phyloP scores from a whole-genome alignment of 2,329 filamentous ascomycete species.

The Calonectria honghensis region DNA sequence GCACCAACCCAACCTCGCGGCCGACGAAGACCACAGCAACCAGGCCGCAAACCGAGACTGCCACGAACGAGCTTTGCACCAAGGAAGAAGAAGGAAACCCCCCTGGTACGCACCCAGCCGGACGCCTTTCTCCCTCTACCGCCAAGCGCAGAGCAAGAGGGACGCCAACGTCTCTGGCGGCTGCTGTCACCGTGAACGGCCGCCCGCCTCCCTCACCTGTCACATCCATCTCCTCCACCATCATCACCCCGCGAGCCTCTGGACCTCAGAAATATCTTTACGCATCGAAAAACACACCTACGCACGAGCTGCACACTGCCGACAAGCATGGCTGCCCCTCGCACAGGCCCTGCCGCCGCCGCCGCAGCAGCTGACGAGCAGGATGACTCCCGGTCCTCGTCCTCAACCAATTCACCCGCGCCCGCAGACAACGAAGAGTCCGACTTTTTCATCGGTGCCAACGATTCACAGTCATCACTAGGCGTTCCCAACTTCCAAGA shows the following conservation, averaged over 20 bases:
- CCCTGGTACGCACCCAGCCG: background rate
- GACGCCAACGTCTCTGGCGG: conserved; percentile 29
- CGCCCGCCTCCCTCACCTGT: conserved; percentile 19
- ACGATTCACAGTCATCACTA: conserved; percentile 95
- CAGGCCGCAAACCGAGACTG: conserved; percentile 9
- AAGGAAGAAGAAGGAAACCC: background rate
- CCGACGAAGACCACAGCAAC: conserved; percentile 12
- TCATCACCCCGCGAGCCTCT: conserved; percentile 21
- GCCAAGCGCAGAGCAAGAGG: conserved; percentile 30
- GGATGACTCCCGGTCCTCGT: conserved; percentile 76
- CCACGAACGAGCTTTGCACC: conserved; percentile 1
- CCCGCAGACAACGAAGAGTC: conserved; percentile 91
- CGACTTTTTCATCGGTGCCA: conserved; percentile 91
- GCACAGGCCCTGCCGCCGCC: conserved; percentile 49
- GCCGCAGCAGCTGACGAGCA: conserved; percentile 60
- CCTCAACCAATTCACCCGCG: conserved; percentile 84
- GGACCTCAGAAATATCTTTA: background rate
- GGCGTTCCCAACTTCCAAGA: conserved; percentile 86
- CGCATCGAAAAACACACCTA: conserved; percentile 8
- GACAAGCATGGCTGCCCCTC: conserved; percentile 51
- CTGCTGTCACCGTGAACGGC: conserved; percentile 38
- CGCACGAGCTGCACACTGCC: conserved; percentile 33
- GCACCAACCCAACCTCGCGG: conserved; percentile 30
- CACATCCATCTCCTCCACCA: conserved; percentile 1
- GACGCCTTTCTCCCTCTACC: conserved; percentile 21